phyloP scores from a whole-genome alignment of 1,284 basidiomycete genomes.

The Termitomyces sp. region DNA sequence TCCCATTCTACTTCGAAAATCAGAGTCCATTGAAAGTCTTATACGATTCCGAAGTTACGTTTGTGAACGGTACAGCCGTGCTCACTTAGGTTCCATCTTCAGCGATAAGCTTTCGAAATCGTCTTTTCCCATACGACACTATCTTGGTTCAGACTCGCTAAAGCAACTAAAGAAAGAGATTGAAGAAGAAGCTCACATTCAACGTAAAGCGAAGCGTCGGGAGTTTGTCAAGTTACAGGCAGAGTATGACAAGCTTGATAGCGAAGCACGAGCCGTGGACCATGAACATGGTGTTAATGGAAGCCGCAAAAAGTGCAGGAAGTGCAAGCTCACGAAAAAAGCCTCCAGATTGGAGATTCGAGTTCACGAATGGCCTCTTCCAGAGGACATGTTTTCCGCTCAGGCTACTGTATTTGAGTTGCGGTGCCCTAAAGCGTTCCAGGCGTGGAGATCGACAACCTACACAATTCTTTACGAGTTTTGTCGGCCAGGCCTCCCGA shows the following conservation, averaged over 20 bases:
- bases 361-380: conserved; percentile 48
- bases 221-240: conserved; percentile 21
- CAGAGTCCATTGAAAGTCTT: conserved; percentile 23
- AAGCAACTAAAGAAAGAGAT: conserved; percentile 25
- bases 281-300: not conserved
- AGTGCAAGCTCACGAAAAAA: conserved; percentile 26
- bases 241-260: conserved; percentile 16
- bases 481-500: conserved; percentile 12
- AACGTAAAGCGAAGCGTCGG: conserved; percentile 16
- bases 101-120: not conserved
- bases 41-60: conserved; percentile 26
- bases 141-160: conserved; percentile 15
- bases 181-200: conserved; percentile 16
- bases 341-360: conserved; percentile 26
- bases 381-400: conserved; percentile 20
- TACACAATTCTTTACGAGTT: conserved; percentile 32
- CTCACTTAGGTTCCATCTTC: conserved; percentile 21
- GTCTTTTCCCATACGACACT: conserved; percentile 29
- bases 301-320: conserved; percentile 17
- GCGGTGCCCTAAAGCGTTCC: conserved; percentile 32
- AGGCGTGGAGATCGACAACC: conserved; percentile 40
- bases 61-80: conserved; percentile 18
- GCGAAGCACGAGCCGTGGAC: not conserved
- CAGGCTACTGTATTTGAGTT: conserved; percentile 41
- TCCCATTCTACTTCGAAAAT: conserved; percentile 32